A percentile compares a stretch with the other conserved stretches of the same genome.
Evolutionary conservation across 331 rosid genomes (phyloP).

Genomic region (Spiraea crenata): DNA sequence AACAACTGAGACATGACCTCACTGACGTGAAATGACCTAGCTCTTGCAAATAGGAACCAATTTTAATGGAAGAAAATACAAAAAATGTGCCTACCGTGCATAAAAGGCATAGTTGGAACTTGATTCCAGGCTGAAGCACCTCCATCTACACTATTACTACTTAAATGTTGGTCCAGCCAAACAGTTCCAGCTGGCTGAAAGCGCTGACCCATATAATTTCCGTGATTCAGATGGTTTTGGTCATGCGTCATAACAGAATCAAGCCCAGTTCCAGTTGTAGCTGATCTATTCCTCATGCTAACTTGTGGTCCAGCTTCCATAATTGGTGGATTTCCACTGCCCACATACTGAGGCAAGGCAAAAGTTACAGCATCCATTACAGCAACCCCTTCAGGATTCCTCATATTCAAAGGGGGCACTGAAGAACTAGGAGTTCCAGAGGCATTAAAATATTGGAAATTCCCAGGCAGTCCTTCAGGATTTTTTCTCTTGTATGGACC

Average conservation of each 20-base stretch:
- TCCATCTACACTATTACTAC: constrained; percentile 49
- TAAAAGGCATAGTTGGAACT: constrained; percentile 52
- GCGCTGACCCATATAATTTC: constrained; percentile 72
- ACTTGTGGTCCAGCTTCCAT: constrained; percentile 63
- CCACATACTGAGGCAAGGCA: constrained; percentile 47
- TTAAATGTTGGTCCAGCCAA: constrained; percentile 77
- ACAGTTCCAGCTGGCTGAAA: constrained; percentile 67
- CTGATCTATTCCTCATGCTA: constrained; percentile 53
- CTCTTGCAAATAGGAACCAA: constrained; percentile 9
- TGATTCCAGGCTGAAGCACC: constrained; percentile 70
- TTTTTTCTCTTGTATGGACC: constrained; percentile 80
- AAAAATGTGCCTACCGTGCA: constrained; percentile 53
- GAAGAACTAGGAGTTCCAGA: constrained; percentile 62
- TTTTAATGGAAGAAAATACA: constrained; percentile 5
- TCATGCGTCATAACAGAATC: constrained; percentile 67
- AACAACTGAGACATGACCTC: neutral
- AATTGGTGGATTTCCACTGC: constrained; percentile 46
- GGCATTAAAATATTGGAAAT: constrained; percentile 54
- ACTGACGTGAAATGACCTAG: constrained; percentile 4
- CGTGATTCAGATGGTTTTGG: constrained; percentile 61
- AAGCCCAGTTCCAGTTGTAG: constrained; percentile 36
- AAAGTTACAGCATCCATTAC: constrained; percentile 55
- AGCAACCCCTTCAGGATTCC: constrained; percentile 65
- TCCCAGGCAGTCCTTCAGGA: constrained; percentile 63
- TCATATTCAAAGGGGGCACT: constrained; percentile 48